phyloP scores from a whole-genome alignment of 2,329 filamentous ascomycete species.

The Penicillium vulpinum region DNA sequence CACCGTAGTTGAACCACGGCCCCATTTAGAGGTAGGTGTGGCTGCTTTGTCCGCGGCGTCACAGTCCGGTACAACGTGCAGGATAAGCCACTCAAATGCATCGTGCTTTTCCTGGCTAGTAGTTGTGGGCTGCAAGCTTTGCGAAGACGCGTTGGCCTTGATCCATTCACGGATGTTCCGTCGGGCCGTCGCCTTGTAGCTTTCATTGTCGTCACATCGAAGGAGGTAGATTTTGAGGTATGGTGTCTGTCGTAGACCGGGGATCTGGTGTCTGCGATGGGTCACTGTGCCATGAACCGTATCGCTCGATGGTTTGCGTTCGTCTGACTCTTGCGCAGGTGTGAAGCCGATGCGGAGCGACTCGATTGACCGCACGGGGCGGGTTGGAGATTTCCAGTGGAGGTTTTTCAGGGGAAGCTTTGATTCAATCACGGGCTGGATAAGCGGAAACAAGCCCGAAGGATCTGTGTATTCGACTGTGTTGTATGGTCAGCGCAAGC shows the following conservation, averaged over 20 bases:
- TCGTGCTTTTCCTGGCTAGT: constrained; percentile 88
- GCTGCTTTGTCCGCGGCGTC: constrained; percentile 62
- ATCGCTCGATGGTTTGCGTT: constrained; percentile 40
- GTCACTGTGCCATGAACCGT: constrained; percentile 36
- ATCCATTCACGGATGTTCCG: constrained; percentile 88
- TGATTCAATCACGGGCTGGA: constrained; percentile 73
- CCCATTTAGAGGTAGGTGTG: constrained; percentile 69
- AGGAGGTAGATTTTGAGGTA: constrained; percentile 90
- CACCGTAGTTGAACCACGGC: constrained; percentile 74
- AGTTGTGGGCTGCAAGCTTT: constrained; percentile 35
- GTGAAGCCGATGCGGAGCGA: constrained; percentile 87
- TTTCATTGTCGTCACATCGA: constrained; percentile 92
- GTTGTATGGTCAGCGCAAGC: constrained; percentile 18
- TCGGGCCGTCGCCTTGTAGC: constrained; percentile 78
- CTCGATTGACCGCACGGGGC: constrained; percentile 88
- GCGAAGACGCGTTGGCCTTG: constrained; percentile 65
- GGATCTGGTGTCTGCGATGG: constrained; percentile 86
- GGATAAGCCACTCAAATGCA: constrained; percentile 90
- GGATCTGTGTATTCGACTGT: constrained; percentile 96
- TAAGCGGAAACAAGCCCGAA: constrained; percentile 78
- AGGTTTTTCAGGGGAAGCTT: constrained; percentile 86
- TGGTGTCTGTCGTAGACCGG: constrained; percentile 85
- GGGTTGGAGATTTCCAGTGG: constrained; percentile 93
- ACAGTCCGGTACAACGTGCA: constrained; percentile 89
- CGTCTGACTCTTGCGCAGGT: constrained; percentile 53